phyloP scores from a whole-genome alignment of 116 monocot genomes.

The Iris pallida region DNA sequence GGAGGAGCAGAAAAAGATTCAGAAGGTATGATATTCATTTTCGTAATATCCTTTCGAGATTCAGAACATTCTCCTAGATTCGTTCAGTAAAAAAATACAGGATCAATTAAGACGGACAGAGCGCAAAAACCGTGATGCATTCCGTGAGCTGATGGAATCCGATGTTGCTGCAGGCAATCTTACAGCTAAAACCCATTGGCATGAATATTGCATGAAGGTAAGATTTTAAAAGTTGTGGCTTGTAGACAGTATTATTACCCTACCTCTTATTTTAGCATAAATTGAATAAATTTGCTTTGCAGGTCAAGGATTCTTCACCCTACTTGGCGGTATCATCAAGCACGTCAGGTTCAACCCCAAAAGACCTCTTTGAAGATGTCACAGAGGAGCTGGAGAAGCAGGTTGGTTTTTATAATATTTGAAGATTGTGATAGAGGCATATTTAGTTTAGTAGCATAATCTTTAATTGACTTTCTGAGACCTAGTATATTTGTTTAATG shows the following conservation, averaged over 20 bases:
- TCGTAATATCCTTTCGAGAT: not conserved
- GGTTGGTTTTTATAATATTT: constrained; percentile 28
- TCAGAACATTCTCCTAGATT: not conserved
- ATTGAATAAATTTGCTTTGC: constrained; percentile 1
- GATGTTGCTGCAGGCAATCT: constrained; percentile 66
- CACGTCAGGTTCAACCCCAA: constrained; percentile 94
- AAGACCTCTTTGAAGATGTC: constrained; percentile 97
- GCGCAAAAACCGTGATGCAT: constrained; percentile 95
- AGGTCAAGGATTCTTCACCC: constrained; percentile 69
- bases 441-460: not conserved
- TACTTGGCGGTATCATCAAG: constrained; percentile 79
- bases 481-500: no score
- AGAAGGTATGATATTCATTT: constrained; percentile 44
- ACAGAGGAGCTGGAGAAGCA: constrained; percentile 80
- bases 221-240: not conserved
- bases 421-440: no score
- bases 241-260: not conserved
- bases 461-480: not conserved
- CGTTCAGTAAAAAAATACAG: constrained; percentile 21
- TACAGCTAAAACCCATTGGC: constrained; percentile 92
- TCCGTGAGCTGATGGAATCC: constrained; percentile 82
- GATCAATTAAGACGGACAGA: constrained; percentile 68
- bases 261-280: not conserved
- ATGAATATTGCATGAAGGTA: constrained; percentile 93
- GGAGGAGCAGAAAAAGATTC: constrained; percentile 80